Evolutionary conservation across 2,329 filamentous ascomycete species (phyloP), one percentile per base, ranked within the genome.

Genomic region (Colletotrichum gloeosporioides): DNA sequence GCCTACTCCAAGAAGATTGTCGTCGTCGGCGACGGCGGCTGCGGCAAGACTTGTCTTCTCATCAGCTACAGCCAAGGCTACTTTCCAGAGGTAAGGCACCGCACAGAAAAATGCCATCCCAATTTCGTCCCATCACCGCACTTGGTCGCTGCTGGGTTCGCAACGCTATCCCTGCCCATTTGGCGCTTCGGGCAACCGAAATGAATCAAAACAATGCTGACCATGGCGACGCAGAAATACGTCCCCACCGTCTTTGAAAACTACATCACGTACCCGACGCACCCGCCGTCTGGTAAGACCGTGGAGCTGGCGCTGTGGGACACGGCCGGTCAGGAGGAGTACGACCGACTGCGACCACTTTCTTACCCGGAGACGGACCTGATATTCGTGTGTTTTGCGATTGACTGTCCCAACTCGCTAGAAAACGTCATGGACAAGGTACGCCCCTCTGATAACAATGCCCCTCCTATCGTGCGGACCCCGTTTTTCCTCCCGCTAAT

Each of bases 371-470:
- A 99, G 87, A 99, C 97, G 15, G 97, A 99, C 85, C 91, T 99
- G 39, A 93, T 99, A 76, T 99, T 99, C 85, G 97, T 99, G 80
- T 99, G 97, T 90, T 99, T 99, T 86, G 97, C 97, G 79, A 98
- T 99, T 82, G 97, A 99, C 87, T 99, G 97, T 85, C 97, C 97
- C 44, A 98, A 98, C 86, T 99, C 96, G 8, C 90, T 99, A 69
- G 97, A 99, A 84, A 99, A 99, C 86, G 96, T 99, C 75, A 94
- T 99, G 89, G 97, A 99, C 88, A 99, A 99, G 94, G 97, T 98
- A 88, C 53, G 53, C 65, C 66, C 71, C 66, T 67, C 69, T 32
- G 12, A 39, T 36, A 64, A 74, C 25, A 65, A 10, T 63, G 76
- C 76, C 55, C 18, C 31, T 57, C 69, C 36, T 49, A 67, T 63